Evolutionary conservation across 768 basidiomycete species (phyloP), one percentile per base, ranked within the genome.

Genomic region (Hortiboletus campestris): DNA sequence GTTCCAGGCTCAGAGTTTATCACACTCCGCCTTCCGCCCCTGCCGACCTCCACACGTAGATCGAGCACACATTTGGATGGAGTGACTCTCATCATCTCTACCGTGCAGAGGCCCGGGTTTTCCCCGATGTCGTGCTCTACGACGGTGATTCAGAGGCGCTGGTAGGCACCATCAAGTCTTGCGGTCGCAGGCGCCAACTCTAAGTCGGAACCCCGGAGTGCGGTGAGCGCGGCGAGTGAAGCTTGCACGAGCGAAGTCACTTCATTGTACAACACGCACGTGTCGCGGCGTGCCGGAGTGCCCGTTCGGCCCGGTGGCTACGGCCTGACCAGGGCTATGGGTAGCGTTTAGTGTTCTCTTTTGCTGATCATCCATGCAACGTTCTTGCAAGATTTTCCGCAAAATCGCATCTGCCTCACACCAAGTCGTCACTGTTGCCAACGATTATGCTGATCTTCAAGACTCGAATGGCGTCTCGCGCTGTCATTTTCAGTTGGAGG

Each of bases 41-140:
- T 43, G 62, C 65, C 57, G 65, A 73, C 49, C 62, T 73, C 45
- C 66, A 68, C 57, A 58, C 35, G 11, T 55, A 64, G 57, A 61
- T 73, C 46, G 64, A 66, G 47, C 67, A 66, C 59, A 62, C 67
- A 57, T 73, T 73, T 51, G 72, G 72, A 46, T 72, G 70, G 70
- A 60, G 57, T 36, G 46, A 68, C 22, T 49, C 54, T n/a, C n/a
- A n/a, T 16, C 70, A 70, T 49, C 43, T 57, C 25, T 67, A 69
- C 49, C 55, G 41, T 6, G 59, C 67, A 20, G 59, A 67, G n/a
- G n/a, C n/a, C n/a, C n/a, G n/a, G 32, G 64, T 66, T 5, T 63
- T 56, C 22, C 45, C 57, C 22, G 52, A 71, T 32, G 60, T 63
- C 41, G 63, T 64, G 43, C 55, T 65, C 39, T 60, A 63, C 47